Conservation (phyloP, 345 rosid genomes). For the Lagerstroemia speciosa region DNA sequence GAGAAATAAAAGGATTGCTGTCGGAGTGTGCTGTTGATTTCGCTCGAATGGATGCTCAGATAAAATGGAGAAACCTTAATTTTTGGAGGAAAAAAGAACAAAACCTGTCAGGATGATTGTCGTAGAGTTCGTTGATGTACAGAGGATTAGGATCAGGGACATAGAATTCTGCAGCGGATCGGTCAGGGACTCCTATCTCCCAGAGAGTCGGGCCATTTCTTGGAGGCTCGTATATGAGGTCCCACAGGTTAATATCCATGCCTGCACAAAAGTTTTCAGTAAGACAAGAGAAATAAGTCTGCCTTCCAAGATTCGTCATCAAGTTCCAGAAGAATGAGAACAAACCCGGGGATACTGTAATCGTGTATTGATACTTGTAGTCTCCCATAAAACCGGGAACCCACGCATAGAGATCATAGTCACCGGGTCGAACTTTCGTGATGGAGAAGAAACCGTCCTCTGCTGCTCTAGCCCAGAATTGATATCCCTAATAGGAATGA, state of each 20-base stretch:
- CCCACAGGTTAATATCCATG: constrained; percentile 33
- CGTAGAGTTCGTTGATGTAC: constrained; percentile 51
- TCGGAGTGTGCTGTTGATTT: not conserved
- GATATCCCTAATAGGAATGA: constrained; percentile 54
- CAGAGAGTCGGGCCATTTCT: constrained; percentile 77
- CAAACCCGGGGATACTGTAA: constrained; percentile 50
- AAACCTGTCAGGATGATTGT: constrained; percentile 55
- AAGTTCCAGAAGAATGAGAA: not conserved
- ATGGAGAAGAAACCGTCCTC: constrained; percentile 51
- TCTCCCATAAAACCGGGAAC: constrained; percentile 83
- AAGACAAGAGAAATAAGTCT: not conserved
- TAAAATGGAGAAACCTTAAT: not conserved
- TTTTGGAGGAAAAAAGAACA: too few relatives aligned
- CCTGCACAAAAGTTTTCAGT: constrained; percentile 22
- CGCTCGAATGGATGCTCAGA: too few relatives aligned
- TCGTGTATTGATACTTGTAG: constrained; percentile 32
- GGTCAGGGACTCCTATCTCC: constrained; percentile 91
- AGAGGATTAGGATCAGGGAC: constrained; percentile 66
- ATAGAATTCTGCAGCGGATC: constrained; percentile 77
- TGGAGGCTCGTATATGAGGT: constrained; percentile 68
- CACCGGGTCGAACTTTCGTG: constrained; percentile 33
- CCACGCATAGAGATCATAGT: constrained; percentile 64
- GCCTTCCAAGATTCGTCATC: not conserved
- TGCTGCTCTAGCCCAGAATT: constrained; percentile 72
- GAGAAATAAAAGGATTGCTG: not conserved